phyloP scores from a whole-genome alignment of 2,329 filamentous ascomycete genomes.

The Catunica adiposa region DNA sequence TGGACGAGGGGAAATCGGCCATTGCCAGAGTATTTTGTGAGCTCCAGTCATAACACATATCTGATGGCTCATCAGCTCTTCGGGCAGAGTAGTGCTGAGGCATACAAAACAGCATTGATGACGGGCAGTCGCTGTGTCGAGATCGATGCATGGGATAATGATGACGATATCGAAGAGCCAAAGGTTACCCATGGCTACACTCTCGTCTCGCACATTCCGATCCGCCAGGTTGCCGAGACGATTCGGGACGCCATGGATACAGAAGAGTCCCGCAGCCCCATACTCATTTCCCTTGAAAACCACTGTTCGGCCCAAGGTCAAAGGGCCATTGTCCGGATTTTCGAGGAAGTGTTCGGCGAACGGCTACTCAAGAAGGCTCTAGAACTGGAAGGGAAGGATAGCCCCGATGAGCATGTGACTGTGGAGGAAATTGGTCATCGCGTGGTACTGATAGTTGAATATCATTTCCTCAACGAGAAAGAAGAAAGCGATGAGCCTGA shows the following conservation, averaged over 20 bases:
- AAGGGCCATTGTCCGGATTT: slow-evolving; percentile 44
- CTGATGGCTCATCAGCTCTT: slow-evolving; percentile 53
- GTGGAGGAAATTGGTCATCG: slow-evolving; percentile 44
- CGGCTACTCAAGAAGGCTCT: slow-evolving; percentile 41
- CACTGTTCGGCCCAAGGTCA: slow-evolving; percentile 46
- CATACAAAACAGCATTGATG: slow-evolving; percentile 44
- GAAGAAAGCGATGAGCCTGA: slow-evolving; percentile 23
- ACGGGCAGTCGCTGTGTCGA: slow-evolving; percentile 55
- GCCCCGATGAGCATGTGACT: slow-evolving; percentile 39
- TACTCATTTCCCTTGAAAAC: slow-evolving; percentile 51
- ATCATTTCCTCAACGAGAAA: slow-evolving; percentile 39
- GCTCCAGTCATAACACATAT: slow-evolving; percentile 59
- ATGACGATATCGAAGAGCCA: slow-evolving; percentile 42
- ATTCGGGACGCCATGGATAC: slow-evolving; percentile 45
- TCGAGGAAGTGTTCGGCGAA: slow-evolving; percentile 45
- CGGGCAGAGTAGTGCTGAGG: slow-evolving; percentile 43
- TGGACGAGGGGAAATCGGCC: slow-evolving; percentile 42
- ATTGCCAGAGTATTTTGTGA: slow-evolving; percentile 55
- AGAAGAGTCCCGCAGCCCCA: slow-evolving; percentile 35
- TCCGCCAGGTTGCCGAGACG: slow-evolving; percentile 47
- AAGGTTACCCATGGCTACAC: slow-evolving; percentile 58
- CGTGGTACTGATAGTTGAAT: slow-evolving; percentile 52
- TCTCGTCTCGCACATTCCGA: slow-evolving; percentile 47
- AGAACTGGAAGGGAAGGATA: slow-evolving; percentile 36
- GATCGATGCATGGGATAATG: slow-evolving; percentile 56